Conservation (phyloP, 768 basidiomycete genomes). For the Lactifluus pinguis region DNA sequence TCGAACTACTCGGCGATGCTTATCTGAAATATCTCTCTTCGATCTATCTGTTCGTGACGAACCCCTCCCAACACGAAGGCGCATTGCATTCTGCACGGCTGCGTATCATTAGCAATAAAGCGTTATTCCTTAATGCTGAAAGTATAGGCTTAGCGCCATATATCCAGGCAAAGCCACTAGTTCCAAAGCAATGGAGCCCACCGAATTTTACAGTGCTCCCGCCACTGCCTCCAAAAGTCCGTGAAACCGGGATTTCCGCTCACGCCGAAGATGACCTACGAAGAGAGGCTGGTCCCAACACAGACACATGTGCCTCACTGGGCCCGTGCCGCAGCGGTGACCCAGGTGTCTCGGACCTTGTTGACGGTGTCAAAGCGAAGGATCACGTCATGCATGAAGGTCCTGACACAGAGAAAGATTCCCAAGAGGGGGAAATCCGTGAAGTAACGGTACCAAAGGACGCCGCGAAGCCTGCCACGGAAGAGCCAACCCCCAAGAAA, state of each 20-base stretch:
- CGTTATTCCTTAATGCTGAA: slow-evolving; percentile 46
- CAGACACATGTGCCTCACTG: background rate
- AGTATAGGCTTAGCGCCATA: slow-evolving; percentile 57
- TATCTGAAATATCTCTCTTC: slow-evolving; percentile 76
- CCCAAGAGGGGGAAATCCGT: background rate
- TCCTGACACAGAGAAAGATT: background rate
- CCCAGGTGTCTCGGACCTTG: background rate
- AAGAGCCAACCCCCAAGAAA: background rate
- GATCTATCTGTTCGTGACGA: slow-evolving; percentile 62
- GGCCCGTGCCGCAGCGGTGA: background rate
- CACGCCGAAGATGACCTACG: background rate
- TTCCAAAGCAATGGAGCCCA: slow-evolving; percentile 58
- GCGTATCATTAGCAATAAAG: slow-evolving; percentile 65
- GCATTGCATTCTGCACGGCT: slow-evolving; percentile 58
- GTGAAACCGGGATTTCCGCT: background rate
- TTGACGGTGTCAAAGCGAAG: background rate
- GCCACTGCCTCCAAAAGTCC: slow-evolving; percentile 11
- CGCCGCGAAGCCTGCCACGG: background rate
- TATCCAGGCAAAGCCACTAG: slow-evolving; percentile 65
- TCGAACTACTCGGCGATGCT: slow-evolving; percentile 79
- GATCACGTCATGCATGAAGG: background rate
- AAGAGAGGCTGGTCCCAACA: background rate
- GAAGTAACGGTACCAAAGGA: background rate
- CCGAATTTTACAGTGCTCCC: slow-evolving; percentile 31
- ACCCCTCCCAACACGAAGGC: slow-evolving; percentile 57